Evolutionary conservation across 257 asterid species (phyloP), one percentile per base, ranked within the genome.

Genomic region (Craterostigma plantagineum): DNA sequence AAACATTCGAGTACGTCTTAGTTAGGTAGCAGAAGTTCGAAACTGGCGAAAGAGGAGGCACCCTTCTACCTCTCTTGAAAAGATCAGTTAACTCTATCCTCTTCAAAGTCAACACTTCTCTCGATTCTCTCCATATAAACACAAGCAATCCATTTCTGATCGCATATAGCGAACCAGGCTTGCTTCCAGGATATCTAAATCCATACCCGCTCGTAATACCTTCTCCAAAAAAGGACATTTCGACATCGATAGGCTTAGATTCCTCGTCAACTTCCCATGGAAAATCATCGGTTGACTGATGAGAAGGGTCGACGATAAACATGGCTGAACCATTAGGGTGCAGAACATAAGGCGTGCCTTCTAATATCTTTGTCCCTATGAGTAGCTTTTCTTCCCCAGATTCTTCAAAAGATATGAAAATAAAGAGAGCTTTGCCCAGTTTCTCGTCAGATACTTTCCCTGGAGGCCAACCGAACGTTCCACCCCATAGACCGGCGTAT

Each of bases 321-420:
- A 83, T 79, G 59, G 95, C 79, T 9, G 95, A 83, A 27, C 95
- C 95, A 63, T 83, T 83, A 34, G 95, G 95, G 66, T 79, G 83
- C 69, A 76, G 53, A 44, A 79, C 93, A 50, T 76, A 79, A 52
- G 77, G 74, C 14, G 92, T 83, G 1, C 95, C 95, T 67, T 83
- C 91, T 55, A 83, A 57, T 55, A 83, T 79, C 68, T 79, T 83
- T 43, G 87, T 83, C 27, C 79, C 93, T 36, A 79, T 73, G 35
- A 83, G 73, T 50, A 45, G 52, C 54, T 62, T 65, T 45, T 73
- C 71, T 56, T 73, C 86, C 51, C 72, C 79, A 7, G 81, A 63
- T 63, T 76, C 79, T 52, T 79, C 93, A 35, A 79, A 83, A 48
- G 95, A 83, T 44, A 83, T 63, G 65, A 71, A 61, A 44, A 83